Conservation (phyloP, 1,284 basidiomycete species). For the Apiotrichum porosum region DNA sequence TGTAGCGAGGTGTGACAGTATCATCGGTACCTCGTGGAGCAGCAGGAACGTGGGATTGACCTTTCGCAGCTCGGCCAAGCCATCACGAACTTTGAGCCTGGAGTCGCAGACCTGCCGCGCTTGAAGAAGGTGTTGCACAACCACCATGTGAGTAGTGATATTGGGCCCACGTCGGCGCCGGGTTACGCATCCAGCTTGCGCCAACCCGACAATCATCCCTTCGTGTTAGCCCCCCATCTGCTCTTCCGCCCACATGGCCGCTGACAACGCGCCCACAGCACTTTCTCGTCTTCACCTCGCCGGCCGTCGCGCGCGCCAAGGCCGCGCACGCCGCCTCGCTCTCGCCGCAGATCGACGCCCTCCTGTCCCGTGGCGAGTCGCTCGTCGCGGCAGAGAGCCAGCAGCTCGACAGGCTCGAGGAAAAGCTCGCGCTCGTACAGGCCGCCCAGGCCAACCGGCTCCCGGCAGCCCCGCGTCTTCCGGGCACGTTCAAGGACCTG, state of each 20-base stretch:
- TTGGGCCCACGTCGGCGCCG: too few species aligned
- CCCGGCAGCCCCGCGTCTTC: not conserved
- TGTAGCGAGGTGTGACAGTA: too few species aligned
- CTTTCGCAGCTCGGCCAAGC: constrained; percentile 12
- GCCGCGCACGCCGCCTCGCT: constrained; percentile 34
- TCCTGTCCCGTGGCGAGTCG: constrained; percentile 36
- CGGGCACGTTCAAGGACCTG: constrained; percentile 5
- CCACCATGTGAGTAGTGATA: constrained; percentile 43
- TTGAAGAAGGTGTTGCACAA: constrained; percentile 39
- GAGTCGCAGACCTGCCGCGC: constrained; percentile 40
- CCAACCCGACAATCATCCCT: too few species aligned
- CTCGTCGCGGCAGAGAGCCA: constrained; percentile 24
- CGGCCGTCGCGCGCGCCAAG: constrained; percentile 36
- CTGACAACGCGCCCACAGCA: constrained; percentile 25
- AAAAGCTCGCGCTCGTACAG: not conserved
- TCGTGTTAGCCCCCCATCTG: too few species aligned
- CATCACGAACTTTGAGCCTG: constrained; percentile 28
- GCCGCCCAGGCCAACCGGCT: not conserved
- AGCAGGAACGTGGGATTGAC: not conserved
- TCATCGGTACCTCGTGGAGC: too few species aligned
- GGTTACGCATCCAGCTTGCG: too few species aligned
- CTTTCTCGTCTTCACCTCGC: constrained; percentile 43
- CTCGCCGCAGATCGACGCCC: constrained; percentile 41
- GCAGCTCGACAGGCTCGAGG: constrained; percentile 24
- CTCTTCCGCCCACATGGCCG: not conserved